Base-by-base conservation (phyloP, 192 early-diverging fungal genomes). In the Phlyctochytrium arcticum region DNA sequence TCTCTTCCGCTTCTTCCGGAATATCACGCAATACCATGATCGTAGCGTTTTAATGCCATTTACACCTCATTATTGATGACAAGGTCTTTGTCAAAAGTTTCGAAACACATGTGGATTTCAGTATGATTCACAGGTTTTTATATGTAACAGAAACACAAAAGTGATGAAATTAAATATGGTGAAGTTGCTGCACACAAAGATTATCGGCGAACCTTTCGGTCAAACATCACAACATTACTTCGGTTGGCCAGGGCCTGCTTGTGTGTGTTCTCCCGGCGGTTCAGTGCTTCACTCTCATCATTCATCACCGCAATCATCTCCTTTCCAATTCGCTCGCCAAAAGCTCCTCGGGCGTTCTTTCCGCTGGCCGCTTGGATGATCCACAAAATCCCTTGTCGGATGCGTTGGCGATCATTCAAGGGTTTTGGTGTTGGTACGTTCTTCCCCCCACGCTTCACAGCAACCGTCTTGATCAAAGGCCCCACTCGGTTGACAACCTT, bases 221-320 rank as follows among this genome's bases (percentile, higher is more conserved):
- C 76, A 33, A 50, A 36, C 68, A 80, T 57, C 10, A 75, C 31
- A 12, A 80, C 50, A 54, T 77, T 77, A 54, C 76, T 79, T 27
- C 94, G 79, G 78, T 94, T 95, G 19, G 83, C 81, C 63, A 96
- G 65, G 4, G 91, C 93, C 50, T 74, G 60, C 72, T 92, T 94
- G 68, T 96, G 93, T 44, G 91, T 47, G 53, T 82, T 76, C 30
- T 82, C 72, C 65, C 90, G 90, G 78, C 90, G 91, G 57, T 82
- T 71, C 54, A 96, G 60, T 5, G 86, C 87, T 9, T 75, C 62
- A 56, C 82, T 86, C 36, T 78, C 79, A 26, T 87, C 90, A 50
- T 90, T 85, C 49, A 91, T 76, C 29, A 97, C 85, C 21, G 87
- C 89, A 68, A 91, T 75, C 31, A 97, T 75, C 62, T 97, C 93